These are phyloP conservation scores for Penicillium lagena DNA, from an alignment of 495 filamentous ascomycete species.

Conservation along the genomic window DNA sequence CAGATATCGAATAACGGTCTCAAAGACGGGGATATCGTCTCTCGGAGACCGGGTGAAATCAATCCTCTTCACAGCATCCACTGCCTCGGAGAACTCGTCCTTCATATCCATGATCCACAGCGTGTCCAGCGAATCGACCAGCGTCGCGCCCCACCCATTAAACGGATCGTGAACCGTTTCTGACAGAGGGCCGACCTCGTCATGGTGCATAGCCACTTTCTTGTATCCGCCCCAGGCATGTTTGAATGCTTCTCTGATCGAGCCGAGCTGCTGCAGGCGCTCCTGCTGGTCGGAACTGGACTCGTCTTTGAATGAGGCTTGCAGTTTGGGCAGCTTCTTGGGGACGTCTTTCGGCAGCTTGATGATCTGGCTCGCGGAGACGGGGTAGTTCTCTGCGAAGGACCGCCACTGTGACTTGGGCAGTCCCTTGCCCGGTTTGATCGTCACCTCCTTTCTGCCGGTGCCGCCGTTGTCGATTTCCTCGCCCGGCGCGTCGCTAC, in stretches of 20 bases:
- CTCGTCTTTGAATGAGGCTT: conserved; percentile 64
- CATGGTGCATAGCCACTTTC: conserved; percentile 67
- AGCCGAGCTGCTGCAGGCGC: conserved; percentile 56
- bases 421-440: conserved; percentile 21
- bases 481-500: neutral
- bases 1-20: conserved; percentile 82
- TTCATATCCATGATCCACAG: conserved; percentile 94
- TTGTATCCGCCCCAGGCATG: conserved; percentile 76
- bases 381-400: conserved; percentile 65
- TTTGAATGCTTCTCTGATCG: conserved; percentile 59
- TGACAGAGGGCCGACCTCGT: conserved; percentile 67
- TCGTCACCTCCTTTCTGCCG: conserved; percentile 32
- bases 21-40: conserved; percentile 72
- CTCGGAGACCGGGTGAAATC: conserved; percentile 75
- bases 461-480: conserved; percentile 9
- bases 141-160: conserved; percentile 88
- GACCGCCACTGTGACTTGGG: conserved; percentile 61
- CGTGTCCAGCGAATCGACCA: conserved; percentile 91
- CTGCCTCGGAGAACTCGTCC: conserved; percentile 83
- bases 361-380: conserved; percentile 63
- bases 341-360: conserved; percentile 65
- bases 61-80: conserved; percentile 68
- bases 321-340: conserved; percentile 67
- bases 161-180: conserved; percentile 66
- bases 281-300: conserved; percentile 50